Percentiles rank a stretch among this genome's conserved stretches.
These are phyloP conservation scores for Colletotrichum graminicola DNA, from an alignment of 2,329 filamentous ascomycete species.

Conservation along the genomic window DNA sequence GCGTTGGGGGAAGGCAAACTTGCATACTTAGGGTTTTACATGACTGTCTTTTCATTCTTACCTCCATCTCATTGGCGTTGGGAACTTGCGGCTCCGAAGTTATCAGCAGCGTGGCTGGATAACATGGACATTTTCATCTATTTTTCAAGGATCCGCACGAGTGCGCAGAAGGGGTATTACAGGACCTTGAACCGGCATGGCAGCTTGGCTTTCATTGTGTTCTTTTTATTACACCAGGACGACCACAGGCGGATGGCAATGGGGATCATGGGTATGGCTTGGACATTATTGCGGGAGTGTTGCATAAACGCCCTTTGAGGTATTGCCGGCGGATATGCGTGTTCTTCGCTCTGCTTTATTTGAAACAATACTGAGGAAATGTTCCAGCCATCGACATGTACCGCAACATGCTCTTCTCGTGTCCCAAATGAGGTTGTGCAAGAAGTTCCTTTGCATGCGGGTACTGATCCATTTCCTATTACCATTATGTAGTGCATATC, in stretches of 20 bases:
- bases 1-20: constrained; percentile 32
- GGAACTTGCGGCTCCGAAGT: constrained; percentile 10
- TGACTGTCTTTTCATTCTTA: constrained; percentile 23
- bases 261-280: background rate
- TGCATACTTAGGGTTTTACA: constrained; percentile 16
- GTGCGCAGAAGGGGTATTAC: constrained; percentile 35
- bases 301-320: constrained; percentile 22
- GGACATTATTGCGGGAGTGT: constrained; percentile 11
- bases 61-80: constrained; percentile 20
- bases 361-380: constrained; percentile 27
- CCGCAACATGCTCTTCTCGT: background rate
- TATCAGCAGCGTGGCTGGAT: background rate
- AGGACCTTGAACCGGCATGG: constrained; percentile 38
- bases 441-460: background rate
- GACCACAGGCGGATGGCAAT: constrained; percentile 8
- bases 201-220: constrained; percentile 40
- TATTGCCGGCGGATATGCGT: constrained; percentile 20
- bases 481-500: background rate
- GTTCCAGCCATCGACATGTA: background rate
- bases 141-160: constrained; percentile 18
- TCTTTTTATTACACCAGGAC: constrained; percentile 15
- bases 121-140: background rate
- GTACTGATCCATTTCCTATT: background rate
- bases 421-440: background rate
- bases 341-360: constrained; percentile 16